Evolutionary conservation across 2,329 filamentous ascomycete genomes (phyloP).

Genomic region (Didymella pinodella): DNA sequence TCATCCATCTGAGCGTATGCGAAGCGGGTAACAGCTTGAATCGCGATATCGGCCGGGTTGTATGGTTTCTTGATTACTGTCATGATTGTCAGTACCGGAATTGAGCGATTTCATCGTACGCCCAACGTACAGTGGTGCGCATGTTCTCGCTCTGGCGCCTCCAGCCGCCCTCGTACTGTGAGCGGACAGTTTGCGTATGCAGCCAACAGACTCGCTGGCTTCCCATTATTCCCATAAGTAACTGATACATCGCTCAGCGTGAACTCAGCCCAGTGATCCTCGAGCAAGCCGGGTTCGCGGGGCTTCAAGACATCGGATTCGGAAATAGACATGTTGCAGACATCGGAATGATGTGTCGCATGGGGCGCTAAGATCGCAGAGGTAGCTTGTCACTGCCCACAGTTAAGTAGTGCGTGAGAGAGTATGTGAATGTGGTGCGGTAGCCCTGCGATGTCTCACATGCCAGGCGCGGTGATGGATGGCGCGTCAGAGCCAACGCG

Average conservation of each 20-base stretch:
- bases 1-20: constrained; percentile 63
- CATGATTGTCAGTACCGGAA: constrained; percentile 17
- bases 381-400: not conserved
- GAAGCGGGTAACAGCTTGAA: constrained; percentile 60
- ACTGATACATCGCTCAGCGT: constrained; percentile 68
- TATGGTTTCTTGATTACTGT: constrained; percentile 47
- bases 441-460: not conserved
- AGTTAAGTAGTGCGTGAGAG: not conserved
- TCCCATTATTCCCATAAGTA: constrained; percentile 61
- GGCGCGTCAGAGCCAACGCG: constrained; percentile 10
- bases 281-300: constrained; percentile 49
- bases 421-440: not conserved
- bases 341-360: constrained; percentile 6
- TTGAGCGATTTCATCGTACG: not conserved
- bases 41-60: constrained; percentile 58
- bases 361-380: constrained; percentile 6
- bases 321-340: constrained; percentile 35
- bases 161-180: constrained; percentile 66
- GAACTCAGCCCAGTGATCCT: constrained; percentile 68
- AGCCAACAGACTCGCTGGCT: constrained; percentile 66
- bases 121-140: constrained; percentile 39
- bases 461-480: constrained; percentile 10
- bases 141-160: constrained; percentile 45
- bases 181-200: constrained; percentile 68
- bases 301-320: constrained; percentile 53